Conservation (phyloP, 2,329 filamentous ascomycete genomes). For the Paraphoma sp. region DNA sequence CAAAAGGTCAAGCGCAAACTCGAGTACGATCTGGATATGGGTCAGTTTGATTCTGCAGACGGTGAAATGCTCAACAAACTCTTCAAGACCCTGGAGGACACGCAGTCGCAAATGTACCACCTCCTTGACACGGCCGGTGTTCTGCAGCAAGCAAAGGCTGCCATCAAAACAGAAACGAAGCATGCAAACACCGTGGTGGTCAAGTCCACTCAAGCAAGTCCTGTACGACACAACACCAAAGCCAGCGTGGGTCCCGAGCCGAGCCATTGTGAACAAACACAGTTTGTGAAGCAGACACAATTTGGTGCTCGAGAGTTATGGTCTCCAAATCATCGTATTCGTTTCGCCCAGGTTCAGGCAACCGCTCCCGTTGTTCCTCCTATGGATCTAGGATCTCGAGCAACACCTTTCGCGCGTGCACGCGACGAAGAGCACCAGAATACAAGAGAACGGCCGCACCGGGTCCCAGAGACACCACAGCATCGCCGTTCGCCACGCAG, state of each 20-base stretch:
- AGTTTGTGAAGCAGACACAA: conserved; percentile 43
- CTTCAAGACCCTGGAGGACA: conserved; percentile 34
- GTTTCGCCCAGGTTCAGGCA: conserved; percentile 28
- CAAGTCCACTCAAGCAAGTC: conserved; percentile 40
- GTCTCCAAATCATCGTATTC: conserved; percentile 35
- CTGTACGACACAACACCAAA: conserved; percentile 20
- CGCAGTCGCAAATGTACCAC: conserved; percentile 37
- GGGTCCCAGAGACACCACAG: conserved; percentile 33
- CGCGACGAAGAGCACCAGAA: conserved; percentile 2
- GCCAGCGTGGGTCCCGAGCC: conserved; percentile 10
- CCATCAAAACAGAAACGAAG: conserved; percentile 13
- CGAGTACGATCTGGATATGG: conserved; percentile 37
- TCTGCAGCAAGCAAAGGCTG: conserved; percentile 18
- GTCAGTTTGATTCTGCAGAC: conserved; percentile 33
- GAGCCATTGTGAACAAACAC: conserved; percentile 38
- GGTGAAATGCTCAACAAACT: conserved; percentile 32
- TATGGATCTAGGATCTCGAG: conserved; percentile 7
- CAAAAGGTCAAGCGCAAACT: conserved; percentile 35
- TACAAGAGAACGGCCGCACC: conserved; percentile 20
- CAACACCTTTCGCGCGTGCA: neutral
- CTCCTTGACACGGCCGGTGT: conserved; percentile 35
- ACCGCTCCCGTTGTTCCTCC: conserved; percentile 20
- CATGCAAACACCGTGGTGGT: conserved; percentile 29
- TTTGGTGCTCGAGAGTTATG: conserved; percentile 30
- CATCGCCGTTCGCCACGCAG: conserved; percentile 14